Evolutionary conservation across 192 early-diverging fungal species (phyloP).

Genomic region (Jimgerdemannia lactiflua): DNA sequence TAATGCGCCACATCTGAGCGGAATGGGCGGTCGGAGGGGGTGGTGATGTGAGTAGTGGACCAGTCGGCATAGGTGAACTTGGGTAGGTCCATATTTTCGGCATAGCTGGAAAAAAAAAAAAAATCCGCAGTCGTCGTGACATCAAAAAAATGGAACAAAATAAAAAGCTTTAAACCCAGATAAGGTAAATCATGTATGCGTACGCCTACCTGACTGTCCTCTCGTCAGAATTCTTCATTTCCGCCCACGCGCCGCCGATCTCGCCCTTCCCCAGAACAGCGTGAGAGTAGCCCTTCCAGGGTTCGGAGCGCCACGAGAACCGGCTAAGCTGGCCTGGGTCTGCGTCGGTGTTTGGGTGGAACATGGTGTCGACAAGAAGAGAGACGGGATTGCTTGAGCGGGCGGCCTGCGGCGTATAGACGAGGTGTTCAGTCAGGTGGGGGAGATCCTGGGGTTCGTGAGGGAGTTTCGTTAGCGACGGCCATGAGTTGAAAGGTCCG

Average conservation of each 20-base stretch:
- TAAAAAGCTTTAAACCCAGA: too few relatives aligned
- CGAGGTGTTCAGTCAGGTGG: not conserved
- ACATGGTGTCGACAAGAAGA: not conserved
- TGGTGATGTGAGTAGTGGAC: not conserved
- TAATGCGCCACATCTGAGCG: not conserved
- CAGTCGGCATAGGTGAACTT: not conserved
- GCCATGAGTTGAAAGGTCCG: too few relatives aligned
- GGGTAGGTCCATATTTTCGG: not conserved
- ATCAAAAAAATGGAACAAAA: not conserved
- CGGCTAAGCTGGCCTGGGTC: not conserved
- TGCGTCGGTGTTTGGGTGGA: not conserved
- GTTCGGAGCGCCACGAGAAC: not conserved
- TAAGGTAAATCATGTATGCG: too few relatives aligned
- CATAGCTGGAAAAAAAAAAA: not conserved
- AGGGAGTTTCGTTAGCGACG: too few relatives aligned
- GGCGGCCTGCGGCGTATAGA: not conserved
- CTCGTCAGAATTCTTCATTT: not conserved
- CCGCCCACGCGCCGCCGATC: not conserved
- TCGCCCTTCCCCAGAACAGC: not conserved
- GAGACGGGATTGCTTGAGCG: not conserved
- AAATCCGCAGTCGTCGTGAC: not conserved
- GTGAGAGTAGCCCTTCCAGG: not conserved
- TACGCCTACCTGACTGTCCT: not conserved
- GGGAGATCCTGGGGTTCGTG: not conserved
- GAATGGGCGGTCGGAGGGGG: not conserved